Evolutionary conservation across 176 grass and related monocot genomes (phyloP).

Genomic region (Areca catechu): DNA sequence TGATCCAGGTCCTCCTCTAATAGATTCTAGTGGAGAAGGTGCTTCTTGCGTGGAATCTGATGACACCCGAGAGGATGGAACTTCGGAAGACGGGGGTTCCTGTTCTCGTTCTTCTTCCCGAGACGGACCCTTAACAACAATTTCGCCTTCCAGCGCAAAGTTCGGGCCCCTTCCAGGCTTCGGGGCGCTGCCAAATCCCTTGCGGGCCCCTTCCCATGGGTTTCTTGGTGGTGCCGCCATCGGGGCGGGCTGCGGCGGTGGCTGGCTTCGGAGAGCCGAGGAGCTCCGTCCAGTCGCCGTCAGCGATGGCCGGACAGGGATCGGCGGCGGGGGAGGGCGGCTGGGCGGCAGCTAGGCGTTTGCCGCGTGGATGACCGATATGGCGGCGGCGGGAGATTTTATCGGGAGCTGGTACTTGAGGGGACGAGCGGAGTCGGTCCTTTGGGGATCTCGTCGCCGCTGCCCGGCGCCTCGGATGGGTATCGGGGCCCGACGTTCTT

Average conservation of each 20-base stretch:
- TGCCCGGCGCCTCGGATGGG: constrained; percentile 25
- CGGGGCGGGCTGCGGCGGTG: background rate
- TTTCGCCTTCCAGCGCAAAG: background rate
- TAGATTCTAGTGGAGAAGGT: background rate
- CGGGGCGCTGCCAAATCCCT: background rate
- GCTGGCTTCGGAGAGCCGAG: constrained; percentile 21
- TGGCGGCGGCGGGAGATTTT: constrained; percentile 20
- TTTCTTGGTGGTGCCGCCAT: background rate
- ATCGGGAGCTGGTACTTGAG: constrained; percentile 19
- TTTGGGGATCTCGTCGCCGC: constrained; percentile 6
- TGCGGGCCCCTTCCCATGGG: background rate
- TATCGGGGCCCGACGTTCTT: constrained; percentile 39
- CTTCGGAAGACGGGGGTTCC: background rate
- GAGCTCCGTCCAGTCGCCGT: constrained; percentile 45
- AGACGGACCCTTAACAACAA: background rate
- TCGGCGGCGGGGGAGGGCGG: constrained; percentile 5
- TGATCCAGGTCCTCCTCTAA: background rate
- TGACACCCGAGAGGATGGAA: constrained; percentile 1
- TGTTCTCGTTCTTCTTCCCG: background rate
- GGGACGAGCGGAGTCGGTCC: constrained; percentile 3
- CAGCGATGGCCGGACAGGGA: background rate
- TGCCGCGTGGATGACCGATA: constrained; percentile 19
- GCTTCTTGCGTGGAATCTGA: constrained; percentile 15
- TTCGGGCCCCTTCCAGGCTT: constrained; percentile 21
- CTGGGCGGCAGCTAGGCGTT: constrained; percentile 21